These are phyloP conservation scores for Typha latifolia DNA, from an alignment of 176 grass and related monocot species.

Conservation along the genomic window DNA sequence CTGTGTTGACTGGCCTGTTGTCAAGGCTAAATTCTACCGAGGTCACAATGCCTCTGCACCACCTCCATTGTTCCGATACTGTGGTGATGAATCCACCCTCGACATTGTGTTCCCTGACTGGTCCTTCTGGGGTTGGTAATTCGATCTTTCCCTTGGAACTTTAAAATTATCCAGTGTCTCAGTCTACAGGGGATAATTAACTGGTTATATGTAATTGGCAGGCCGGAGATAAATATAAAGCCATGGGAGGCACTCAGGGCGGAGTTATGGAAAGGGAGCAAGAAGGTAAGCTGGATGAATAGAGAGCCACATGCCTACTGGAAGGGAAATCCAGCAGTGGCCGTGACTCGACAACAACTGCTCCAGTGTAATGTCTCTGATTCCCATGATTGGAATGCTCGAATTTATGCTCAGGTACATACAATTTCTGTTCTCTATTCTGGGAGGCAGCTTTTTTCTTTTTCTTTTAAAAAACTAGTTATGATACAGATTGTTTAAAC, in stretches of 20 bases:
- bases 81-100: slow-evolving; percentile 47
- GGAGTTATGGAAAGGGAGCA: slow-evolving; percentile 48
- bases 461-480: neutral
- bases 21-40: slow-evolving; percentile 33
- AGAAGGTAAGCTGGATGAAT: slow-evolving; percentile 36
- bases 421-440: no score
- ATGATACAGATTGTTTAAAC: no score
- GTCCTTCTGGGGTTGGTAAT: slow-evolving; percentile 99
- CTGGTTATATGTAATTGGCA: slow-evolving; percentile 12
- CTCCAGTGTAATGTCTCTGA: slow-evolving; percentile 65
- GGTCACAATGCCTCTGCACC: slow-evolving; percentile 22
- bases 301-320: slow-evolving; percentile 84
- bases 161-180: neutral
- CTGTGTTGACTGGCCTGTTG: slow-evolving; percentile 64
- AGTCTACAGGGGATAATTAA: no score
- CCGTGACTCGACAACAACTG: slow-evolving; percentile 40
- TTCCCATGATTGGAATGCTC: slow-evolving; percentile 61
- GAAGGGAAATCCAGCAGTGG: slow-evolving; percentile 86
- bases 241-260: slow-evolving; percentile 50
- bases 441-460: neutral
- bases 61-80: slow-evolving; percentile 69
- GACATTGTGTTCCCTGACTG: slow-evolving; percentile 90
- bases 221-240: slow-evolving; percentile 93
- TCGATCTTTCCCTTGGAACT: neutral
- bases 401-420: slow-evolving; percentile 66